Conservation (phyloP, 2,329 filamentous ascomycete species). For the Alternaria gansuensis region DNA sequence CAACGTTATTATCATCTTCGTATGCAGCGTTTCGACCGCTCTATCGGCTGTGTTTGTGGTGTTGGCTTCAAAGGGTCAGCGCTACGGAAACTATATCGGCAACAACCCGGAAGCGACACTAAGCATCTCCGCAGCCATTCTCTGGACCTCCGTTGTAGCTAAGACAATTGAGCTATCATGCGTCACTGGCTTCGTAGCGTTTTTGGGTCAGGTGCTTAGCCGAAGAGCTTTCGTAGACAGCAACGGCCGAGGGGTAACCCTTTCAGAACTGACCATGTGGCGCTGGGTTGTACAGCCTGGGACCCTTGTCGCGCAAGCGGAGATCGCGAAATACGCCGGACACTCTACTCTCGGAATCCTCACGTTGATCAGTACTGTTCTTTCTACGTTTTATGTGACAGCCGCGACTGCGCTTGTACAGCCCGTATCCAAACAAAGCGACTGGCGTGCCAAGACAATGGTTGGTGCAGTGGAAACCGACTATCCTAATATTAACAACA, state of each 20-base stretch:
- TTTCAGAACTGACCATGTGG: conserved; percentile 79
- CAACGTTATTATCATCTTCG: conserved; percentile 47
- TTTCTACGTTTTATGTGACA: conserved; percentile 75
- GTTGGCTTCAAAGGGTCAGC: conserved; percentile 67
- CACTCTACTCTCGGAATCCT: conserved; percentile 41
- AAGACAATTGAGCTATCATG: not conserved
- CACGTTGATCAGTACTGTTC: conserved; percentile 69
- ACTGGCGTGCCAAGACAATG: conserved; percentile 60
- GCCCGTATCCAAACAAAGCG: conserved; percentile 70
- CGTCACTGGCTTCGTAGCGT: too few relatives aligned
- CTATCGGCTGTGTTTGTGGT: conserved; percentile 70
- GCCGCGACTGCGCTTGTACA: conserved; percentile 77
- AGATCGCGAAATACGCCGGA: conserved; percentile 53
- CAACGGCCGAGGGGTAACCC: conserved; percentile 67
- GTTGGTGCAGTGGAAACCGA: conserved; percentile 1
- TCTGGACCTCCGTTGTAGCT: not conserved
- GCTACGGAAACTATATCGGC: not conserved
- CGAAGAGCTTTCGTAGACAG: conserved; percentile 66
- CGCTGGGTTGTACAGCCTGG: conserved; percentile 72
- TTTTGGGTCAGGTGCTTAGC: too few relatives aligned
- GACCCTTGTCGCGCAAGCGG: conserved; percentile 72
- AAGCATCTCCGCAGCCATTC: not conserved
- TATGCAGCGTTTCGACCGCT: conserved; percentile 68
- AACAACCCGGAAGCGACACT: not conserved
- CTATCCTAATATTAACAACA: too few relatives aligned